phyloP scores from a whole-genome alignment of 208 protist species.

The Endotrypanum monterogeii region DNA sequence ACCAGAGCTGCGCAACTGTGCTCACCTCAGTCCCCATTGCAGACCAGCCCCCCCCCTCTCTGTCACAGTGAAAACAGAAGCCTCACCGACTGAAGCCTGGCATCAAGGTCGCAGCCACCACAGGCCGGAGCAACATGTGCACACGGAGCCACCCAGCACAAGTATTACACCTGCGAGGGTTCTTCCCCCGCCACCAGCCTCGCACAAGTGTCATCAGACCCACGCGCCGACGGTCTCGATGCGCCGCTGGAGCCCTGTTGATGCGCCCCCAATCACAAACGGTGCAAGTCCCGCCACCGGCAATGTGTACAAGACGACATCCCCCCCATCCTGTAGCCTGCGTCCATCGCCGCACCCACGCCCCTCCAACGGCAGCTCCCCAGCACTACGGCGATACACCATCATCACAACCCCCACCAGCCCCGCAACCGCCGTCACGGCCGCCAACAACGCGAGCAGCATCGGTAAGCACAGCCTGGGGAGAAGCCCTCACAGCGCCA shows the following conservation, averaged over 20 bases:
- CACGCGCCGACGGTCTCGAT: background rate
- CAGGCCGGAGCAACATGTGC: conserved; percentile 12
- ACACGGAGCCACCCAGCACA: conserved; percentile 5
- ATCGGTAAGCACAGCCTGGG: background rate
- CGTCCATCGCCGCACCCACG: conserved; percentile 28
- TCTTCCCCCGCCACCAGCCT: conserved; percentile 3
- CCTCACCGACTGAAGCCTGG: conserved; percentile 1
- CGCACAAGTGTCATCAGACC: conserved; percentile 7
- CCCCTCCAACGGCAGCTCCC: conserved; percentile 22
- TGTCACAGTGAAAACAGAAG: background rate
- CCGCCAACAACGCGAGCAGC: conserved; percentile 13
- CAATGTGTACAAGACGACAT: conserved; percentile 1
- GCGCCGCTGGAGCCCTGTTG: conserved; percentile 14
- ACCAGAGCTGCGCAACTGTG: conserved; percentile 12
- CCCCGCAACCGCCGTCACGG: background rate
- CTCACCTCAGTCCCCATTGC: background rate
- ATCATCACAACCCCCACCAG: conserved; percentile 18
- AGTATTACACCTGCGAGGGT: background rate
- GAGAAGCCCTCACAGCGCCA: conserved; percentile 5
- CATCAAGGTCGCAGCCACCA: background rate
- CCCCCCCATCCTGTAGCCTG: conserved; percentile 25
- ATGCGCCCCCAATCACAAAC: background rate
- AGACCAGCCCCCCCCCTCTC: background rate
- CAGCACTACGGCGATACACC: conserved; percentile 29
- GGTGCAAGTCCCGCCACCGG: background rate